phyloP scores from a whole-genome alignment of 2,329 filamentous ascomycete genomes.

The Blastomyces emzantsi region DNA sequence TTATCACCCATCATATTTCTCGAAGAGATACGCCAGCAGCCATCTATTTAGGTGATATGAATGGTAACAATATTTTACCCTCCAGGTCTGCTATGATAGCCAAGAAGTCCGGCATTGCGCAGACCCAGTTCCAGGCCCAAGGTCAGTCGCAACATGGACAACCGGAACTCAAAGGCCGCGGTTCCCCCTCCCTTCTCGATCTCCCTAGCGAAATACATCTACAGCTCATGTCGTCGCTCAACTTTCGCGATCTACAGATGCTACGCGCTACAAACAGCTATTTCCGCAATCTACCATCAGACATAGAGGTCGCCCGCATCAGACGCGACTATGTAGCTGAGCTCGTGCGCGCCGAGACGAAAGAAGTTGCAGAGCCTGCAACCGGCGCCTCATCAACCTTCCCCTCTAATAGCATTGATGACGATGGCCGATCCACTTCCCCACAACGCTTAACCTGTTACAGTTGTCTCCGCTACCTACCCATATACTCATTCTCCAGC shows the following conservation, averaged over 20 bases:
- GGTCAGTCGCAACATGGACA: background rate
- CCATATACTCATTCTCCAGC: constrained; percentile 13
- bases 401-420: background rate
- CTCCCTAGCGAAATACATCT: constrained; percentile 16
- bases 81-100: background rate
- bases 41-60: background rate
- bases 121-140: background rate
- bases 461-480: constrained; percentile 17
- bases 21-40: background rate
- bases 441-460: constrained; percentile 16
- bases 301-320: constrained; percentile 10
- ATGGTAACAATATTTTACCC: background rate
- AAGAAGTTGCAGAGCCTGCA: background rate
- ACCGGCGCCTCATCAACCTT: background rate
- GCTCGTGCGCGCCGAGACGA: constrained; percentile 8
- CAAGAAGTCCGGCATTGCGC: background rate
- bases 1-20: background rate
- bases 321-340: constrained; percentile 9
- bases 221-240: constrained; percentile 11
- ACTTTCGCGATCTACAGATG: constrained; percentile 14
- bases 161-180: background rate
- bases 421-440: background rate
- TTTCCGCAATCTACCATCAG: constrained; percentile 14
- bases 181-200: constrained; percentile 5
- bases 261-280: constrained; percentile 15